Conservation (phyloP, 139 green algal species). For the Volvox africanus region DNA sequence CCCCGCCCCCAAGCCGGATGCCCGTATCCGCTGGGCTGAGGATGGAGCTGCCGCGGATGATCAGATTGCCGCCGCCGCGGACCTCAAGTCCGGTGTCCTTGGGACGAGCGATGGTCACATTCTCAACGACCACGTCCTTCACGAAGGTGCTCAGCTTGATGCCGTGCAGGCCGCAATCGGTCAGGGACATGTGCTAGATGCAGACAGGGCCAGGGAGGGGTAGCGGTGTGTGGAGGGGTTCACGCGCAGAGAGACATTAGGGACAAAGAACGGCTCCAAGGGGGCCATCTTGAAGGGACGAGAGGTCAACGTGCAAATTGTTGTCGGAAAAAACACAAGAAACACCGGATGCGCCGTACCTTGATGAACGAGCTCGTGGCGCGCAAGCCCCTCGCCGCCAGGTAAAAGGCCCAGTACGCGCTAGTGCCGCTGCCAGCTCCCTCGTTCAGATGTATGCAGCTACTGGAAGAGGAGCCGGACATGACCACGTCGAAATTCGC, state of each 20-base stretch:
- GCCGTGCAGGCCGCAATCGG: slow-evolving; percentile 32
- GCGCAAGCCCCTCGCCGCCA: not conserved
- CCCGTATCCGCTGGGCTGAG: not conserved
- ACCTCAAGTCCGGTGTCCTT: slow-evolving; percentile 30
- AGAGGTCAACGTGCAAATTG: too few species aligned
- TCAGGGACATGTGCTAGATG: slow-evolving; percentile 5
- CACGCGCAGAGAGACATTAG: too few species aligned
- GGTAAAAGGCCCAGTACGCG: slow-evolving; percentile 43
- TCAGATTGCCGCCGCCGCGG: slow-evolving; percentile 29
- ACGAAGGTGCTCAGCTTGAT: slow-evolving; percentile 53
- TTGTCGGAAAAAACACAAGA: too few species aligned
- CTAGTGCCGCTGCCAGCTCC: slow-evolving; percentile 11
- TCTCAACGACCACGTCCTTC: slow-evolving; percentile 13
- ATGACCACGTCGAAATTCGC: slow-evolving; percentile 22
- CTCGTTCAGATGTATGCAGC: slow-evolving; percentile 50
- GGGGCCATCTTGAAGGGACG: too few species aligned
- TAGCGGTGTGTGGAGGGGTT: too few species aligned
- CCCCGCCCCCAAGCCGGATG: slow-evolving; percentile 41
- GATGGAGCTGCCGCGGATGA: slow-evolving; percentile 13
- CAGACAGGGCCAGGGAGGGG: too few species aligned
- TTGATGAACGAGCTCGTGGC: not conserved
- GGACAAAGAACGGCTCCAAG: too few species aligned
- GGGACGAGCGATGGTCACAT: not conserved
- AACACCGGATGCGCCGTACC: not conserved
- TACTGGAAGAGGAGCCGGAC: not conserved